Evolutionary conservation across 495 filamentous ascomycete species (phyloP).

Genomic region (Penicillium malachiteum): DNA sequence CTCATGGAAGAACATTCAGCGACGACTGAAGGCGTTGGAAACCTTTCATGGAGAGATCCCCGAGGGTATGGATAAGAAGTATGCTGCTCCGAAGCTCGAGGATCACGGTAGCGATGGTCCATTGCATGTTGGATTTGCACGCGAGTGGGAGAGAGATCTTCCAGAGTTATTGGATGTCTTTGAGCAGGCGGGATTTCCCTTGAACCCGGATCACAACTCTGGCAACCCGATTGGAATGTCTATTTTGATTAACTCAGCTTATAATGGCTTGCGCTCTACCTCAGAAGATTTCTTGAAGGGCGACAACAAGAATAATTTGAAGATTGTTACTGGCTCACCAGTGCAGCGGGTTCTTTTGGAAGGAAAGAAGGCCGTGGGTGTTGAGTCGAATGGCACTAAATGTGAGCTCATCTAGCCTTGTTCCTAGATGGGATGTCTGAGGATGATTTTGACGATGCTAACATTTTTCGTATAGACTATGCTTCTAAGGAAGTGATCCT

Average conservation of each 20-base stretch:
- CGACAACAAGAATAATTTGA: conserved; percentile 44
- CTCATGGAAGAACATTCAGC: conserved; percentile 42
- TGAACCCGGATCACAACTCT: conserved; percentile 53
- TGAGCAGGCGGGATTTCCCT: conserved; percentile 41
- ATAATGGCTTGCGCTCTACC: conserved; percentile 48
- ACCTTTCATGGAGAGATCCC: conserved; percentile 47
- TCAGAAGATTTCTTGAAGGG: conserved; percentile 42
- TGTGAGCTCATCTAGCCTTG: conserved; percentile 11
- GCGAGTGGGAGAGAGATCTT: conserved; percentile 47
- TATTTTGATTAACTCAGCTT: conserved; percentile 43
- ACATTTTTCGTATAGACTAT: conserved; percentile 4
- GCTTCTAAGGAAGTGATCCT: conserved; percentile 46
- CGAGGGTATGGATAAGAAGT: conserved; percentile 31
- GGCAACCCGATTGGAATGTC: conserved; percentile 57
- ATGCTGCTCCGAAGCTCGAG: conserved; percentile 18
- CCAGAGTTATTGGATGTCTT: conserved; percentile 36
- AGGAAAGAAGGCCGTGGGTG: conserved; percentile 48
- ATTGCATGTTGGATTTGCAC: conserved; percentile 43
- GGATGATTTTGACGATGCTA: background rate
- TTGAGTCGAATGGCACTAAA: conserved; percentile 34
- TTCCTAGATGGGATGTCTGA: background rate
- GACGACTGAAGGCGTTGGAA: conserved; percentile 48
- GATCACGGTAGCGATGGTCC: conserved; percentile 50
- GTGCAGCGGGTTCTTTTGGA: conserved; percentile 51
- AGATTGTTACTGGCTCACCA: conserved; percentile 41